Evolutionary conservation across 148 eudicot species (phyloP).

Genomic region (Nepenthes mirabilis): DNA sequence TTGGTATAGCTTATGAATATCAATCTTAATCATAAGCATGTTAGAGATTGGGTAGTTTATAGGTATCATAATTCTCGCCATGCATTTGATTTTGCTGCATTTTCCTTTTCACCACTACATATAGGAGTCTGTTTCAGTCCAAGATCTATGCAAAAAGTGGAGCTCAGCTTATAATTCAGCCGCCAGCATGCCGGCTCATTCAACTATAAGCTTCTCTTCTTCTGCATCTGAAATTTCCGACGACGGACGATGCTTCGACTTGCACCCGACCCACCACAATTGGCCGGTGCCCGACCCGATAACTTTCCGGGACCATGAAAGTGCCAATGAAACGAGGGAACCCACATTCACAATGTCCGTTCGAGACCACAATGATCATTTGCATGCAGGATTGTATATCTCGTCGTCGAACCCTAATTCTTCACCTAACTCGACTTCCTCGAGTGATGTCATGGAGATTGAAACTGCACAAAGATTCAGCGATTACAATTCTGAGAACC

Average conservation of each 20-base stretch:
- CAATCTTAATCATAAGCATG: too few relatives aligned
- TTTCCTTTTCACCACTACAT: conserved; percentile 6
- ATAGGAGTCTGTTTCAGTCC: conserved; percentile 39
- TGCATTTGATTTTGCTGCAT: conserved; percentile 5
- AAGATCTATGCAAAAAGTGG: conserved; percentile 52
- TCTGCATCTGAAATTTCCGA: conserved; percentile 39
- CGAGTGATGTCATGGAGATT: conserved; percentile 29
- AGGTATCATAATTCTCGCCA: background rate
- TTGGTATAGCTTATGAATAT: too few relatives aligned
- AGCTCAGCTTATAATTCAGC: conserved; percentile 14
- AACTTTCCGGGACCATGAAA: conserved; percentile 11
- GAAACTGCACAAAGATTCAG: conserved; percentile 39
- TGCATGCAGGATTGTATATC: conserved; percentile 9
- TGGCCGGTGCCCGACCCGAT: conserved; percentile 14
- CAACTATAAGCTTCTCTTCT: conserved; percentile 44
- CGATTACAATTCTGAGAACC: conserved; percentile 45
- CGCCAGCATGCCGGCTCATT: conserved; percentile 25
- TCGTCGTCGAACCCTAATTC: conserved; percentile 33
- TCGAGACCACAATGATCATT: conserved; percentile 10
- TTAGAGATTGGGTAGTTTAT: too few relatives aligned
- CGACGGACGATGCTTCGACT: conserved; percentile 25
- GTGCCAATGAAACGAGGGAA: conserved; percentile 4
- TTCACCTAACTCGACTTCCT: conserved; percentile 11
- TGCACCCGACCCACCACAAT: conserved; percentile 6
- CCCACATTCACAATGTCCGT: conserved; percentile 21